Base-by-base conservation (phyloP, 805 yeast genomes). In the Candida lessepsii region DNA sequence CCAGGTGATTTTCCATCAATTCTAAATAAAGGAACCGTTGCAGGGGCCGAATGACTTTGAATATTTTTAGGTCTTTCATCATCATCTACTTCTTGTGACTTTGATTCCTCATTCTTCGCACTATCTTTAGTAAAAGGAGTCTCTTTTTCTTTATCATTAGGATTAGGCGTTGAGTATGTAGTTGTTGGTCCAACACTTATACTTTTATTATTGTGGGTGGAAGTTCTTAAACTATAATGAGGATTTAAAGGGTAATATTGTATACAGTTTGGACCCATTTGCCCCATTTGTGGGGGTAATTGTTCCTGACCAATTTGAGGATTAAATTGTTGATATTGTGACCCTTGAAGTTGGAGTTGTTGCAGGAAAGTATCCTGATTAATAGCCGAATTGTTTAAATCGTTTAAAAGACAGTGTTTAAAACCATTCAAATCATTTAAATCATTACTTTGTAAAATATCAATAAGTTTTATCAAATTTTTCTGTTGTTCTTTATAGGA, bases 401-500 rank as follows among this genome's bases (percentile, higher is more conserved):
- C 41, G 15, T 38, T 35, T 5, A 47, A 18, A 7, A 47, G 20
- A 29, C 35, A 39, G 25, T 47, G 44, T 24, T 44, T 47, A 21
- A 44, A 47, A n/a, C 43, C 39, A 29, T 42, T 44, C 30, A 47
- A 35, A 29, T 47, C 48, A 29, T 44, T 39, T 20, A 38, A 24
- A 21, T 47, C 43, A 18, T 44, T 47, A 21, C 34, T 36, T 39
- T 44, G 47, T 8, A 47, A 23, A n/a, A 47, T 44, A 20, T 47
- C 51, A 9, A 47, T 47, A 9, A 47, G 37, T 24, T 47, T 44
- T 26, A 47, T 35, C 23, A 44, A 33, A 16, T 47, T 47, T 37
- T 47, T 44, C 18, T 47, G 51, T 18, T 44, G 48, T 23, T 44
- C 41, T 20, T 44, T 43, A 25, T 47, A 47, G 17, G 44, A 48